Conservation (phyloP, 2,329 filamentous ascomycete species). For the Xylariales sp. region DNA sequence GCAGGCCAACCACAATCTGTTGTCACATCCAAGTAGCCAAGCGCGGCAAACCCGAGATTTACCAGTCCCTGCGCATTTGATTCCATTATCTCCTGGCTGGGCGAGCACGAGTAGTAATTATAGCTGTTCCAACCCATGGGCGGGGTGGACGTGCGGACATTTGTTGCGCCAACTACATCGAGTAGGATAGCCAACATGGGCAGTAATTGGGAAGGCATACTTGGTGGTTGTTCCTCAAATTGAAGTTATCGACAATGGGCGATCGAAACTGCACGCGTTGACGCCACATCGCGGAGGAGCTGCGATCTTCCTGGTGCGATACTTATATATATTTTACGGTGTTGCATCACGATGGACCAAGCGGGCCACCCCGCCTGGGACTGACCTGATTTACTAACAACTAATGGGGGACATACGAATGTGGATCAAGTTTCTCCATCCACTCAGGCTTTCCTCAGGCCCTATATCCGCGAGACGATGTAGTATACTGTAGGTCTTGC, state of each 20-base stretch:
- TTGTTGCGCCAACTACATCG: constrained; percentile 10
- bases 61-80: constrained; percentile 49
- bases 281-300: no score
- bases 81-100: constrained; percentile 42
- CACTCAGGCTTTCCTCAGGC: neutral
- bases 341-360: no score
- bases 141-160: constrained; percentile 24
- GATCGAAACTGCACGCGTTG: no score
- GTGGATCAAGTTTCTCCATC: constrained; percentile 5
- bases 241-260: neutral
- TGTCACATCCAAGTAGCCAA: constrained; percentile 53
- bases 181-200: neutral
- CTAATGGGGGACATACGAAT: no score
- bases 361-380: no score
- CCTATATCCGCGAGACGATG: no score
- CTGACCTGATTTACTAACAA: no score
- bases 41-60: constrained; percentile 42
- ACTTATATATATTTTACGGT: no score
- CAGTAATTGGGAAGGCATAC: neutral
- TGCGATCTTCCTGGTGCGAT: no score
- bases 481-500: no score
- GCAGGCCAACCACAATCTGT: constrained; percentile 56
- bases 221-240: neutral
- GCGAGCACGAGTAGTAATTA: constrained; percentile 48
- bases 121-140: constrained; percentile 57